Percentiles rank a stretch among this genome's conserved stretches.
Evolutionary conservation across 768 basidiomycete genomes (phyloP).

Genomic region (Rhizopogon salebrosus): DNA sequence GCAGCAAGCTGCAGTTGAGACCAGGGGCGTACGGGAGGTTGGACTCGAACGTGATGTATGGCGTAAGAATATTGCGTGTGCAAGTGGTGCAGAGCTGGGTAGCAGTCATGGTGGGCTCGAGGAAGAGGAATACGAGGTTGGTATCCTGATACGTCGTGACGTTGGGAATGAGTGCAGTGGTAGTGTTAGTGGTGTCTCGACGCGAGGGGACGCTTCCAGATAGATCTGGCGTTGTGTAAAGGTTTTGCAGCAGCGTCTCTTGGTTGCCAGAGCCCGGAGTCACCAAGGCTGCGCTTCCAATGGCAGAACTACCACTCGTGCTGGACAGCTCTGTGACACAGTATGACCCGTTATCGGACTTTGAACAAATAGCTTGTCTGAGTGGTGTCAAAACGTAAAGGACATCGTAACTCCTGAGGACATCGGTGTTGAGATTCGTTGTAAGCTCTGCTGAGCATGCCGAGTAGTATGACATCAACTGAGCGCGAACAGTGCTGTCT

Average conservation of each 20-base stretch:
- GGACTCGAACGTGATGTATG: constrained; percentile 77
- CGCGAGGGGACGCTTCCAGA: constrained; percentile 13
- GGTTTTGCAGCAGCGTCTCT: constrained; percentile 16
- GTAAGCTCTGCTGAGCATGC: constrained; percentile 72
- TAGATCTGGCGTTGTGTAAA: constrained; percentile 15
- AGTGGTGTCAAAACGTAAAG: constrained; percentile 71
- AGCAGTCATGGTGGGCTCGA: constrained; percentile 44
- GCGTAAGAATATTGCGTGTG: constrained; percentile 67
- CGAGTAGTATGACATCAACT: constrained; percentile 65
- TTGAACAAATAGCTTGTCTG: constrained; percentile 63
- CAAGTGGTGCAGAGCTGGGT: constrained; percentile 72
- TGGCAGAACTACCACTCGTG: constrained; percentile 17
- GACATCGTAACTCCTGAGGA: constrained; percentile 71
- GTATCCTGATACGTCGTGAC: constrained; percentile 44
- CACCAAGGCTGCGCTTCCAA: constrained; percentile 13
- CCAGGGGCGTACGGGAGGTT: constrained; percentile 72
- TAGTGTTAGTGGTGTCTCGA: constrained; percentile 24
- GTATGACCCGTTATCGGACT: constrained; percentile 64
- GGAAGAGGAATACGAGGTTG: constrained; percentile 81
- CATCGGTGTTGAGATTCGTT: constrained; percentile 36
- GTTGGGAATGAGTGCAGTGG: constrained; percentile 43
- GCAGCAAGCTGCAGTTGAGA: constrained; percentile 54
- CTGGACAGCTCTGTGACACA: constrained; percentile 53
- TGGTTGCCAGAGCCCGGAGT: constrained; percentile 10
- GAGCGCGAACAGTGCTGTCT: constrained; percentile 48